These are phyloP conservation scores for Cutaneotrichosporon arboriforme DNA, from an alignment of 1,284 basidiomycete genomes.

Conservation along the genomic window DNA sequence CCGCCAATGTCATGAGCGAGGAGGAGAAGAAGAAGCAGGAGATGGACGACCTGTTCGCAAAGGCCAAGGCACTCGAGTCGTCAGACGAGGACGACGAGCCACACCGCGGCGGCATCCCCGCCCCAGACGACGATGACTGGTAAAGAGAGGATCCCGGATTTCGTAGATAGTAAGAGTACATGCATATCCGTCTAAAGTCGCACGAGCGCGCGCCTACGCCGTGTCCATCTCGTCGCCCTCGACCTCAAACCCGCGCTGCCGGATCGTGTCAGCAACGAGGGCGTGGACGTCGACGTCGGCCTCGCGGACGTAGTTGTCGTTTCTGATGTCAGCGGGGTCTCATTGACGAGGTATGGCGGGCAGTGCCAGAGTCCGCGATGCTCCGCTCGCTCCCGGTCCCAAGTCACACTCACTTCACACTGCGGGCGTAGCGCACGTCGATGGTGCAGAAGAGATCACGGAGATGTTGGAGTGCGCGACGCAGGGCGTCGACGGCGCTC, in stretches of 20 bases:
- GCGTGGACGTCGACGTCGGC: constrained; percentile 44
- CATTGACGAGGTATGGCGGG: no score
- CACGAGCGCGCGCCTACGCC: not conserved
- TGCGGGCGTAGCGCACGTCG: constrained; percentile 60
- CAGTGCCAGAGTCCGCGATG: no score
- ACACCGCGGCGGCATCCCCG: constrained; percentile 19
- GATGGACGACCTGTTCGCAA: constrained; percentile 44
- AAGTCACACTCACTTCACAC: constrained; percentile 53
- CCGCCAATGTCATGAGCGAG: constrained; percentile 37
- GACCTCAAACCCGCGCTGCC: constrained; percentile 27
- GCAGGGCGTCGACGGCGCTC: constrained; percentile 71
- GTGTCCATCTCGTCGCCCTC: constrained; percentile 26
- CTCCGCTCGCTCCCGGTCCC: not conserved
- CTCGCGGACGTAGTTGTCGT: constrained; percentile 39
- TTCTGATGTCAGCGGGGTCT: constrained; percentile 19
- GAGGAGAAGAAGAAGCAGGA: constrained; percentile 38
- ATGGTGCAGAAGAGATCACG: constrained; percentile 67
- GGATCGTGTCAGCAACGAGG: constrained; percentile 38
- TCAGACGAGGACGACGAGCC: constrained; percentile 32
- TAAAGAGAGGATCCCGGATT: no score
- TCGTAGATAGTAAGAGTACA: constrained; percentile 5
- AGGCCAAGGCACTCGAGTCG: constrained; percentile 37
- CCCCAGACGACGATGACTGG: constrained; percentile 42
- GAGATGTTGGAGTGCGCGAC: constrained; percentile 67
- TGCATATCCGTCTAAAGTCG: constrained; percentile 5